A percentile compares a stretch with the other conserved stretches of the same genome.
These are phyloP conservation scores for Myriosclerotinia curreyana DNA, from an alignment of 2,329 filamentous ascomycete genomes.

Conservation along the genomic window DNA sequence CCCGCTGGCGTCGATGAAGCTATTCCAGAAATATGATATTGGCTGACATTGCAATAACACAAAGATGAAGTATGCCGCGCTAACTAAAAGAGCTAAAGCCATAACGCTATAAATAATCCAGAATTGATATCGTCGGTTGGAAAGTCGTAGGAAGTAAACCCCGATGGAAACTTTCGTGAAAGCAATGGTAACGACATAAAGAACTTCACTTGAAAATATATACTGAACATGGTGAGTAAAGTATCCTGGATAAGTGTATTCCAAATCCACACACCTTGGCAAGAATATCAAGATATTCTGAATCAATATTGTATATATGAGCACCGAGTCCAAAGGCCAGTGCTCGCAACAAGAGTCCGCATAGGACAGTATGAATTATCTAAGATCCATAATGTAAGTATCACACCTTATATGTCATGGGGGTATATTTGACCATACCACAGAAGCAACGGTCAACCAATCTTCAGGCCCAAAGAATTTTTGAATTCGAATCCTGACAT, in stretches of 20 bases:
- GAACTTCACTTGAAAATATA: constrained; percentile 37
- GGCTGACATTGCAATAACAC: constrained; percentile 37
- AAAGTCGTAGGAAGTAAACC: constrained; percentile 36
- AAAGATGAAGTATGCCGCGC: constrained; percentile 37
- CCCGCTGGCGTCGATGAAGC: constrained; percentile 36
- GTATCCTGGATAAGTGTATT: neutral
- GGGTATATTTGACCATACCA: constrained; percentile 26
- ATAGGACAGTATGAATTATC: constrained; percentile 34
- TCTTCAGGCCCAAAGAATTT: constrained; percentile 38
- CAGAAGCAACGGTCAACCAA: constrained; percentile 36
- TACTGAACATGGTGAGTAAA: constrained; percentile 17
- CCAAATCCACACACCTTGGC: constrained; percentile 30
- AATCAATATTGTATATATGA: constrained; percentile 34
- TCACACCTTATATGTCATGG: neutral
- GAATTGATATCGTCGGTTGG: constrained; percentile 33
- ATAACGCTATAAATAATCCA: constrained; percentile 32
- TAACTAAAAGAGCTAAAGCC: constrained; percentile 30
- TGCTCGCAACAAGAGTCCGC: constrained; percentile 30
- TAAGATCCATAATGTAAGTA: constrained; percentile 17
- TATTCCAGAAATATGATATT: constrained; percentile 41
- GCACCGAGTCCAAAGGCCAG: constrained; percentile 35
- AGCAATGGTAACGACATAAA: constrained; percentile 36
- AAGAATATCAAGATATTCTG: constrained; percentile 25
- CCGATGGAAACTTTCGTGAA: constrained; percentile 37
- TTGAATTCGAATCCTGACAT: constrained; percentile 35